Percentiles rank a stretch among this genome's conserved stretches.
These are phyloP conservation scores for Penicillium paxilli DNA, from an alignment of 495 filamentous ascomycete genomes.

Conservation along the genomic window DNA sequence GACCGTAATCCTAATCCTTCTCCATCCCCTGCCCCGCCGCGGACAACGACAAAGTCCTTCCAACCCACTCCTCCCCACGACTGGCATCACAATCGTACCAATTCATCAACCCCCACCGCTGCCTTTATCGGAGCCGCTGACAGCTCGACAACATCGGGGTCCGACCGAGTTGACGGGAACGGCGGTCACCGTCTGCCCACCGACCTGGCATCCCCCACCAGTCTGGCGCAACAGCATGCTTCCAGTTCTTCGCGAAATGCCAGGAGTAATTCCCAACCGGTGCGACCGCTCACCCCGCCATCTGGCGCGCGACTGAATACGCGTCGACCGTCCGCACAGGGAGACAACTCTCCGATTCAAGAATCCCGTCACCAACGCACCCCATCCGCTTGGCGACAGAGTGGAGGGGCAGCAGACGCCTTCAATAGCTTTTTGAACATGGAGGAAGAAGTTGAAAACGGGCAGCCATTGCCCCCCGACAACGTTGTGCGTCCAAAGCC, in stretches of 20 bases:
- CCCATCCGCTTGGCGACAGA: conserved; percentile 42
- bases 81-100: conserved; percentile 39
- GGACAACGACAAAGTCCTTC: conserved; percentile 25
- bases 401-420: conserved; percentile 42
- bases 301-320: conserved; percentile 36
- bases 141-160: conserved; percentile 32
- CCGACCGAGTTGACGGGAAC: conserved; percentile 40
- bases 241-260: conserved; percentile 42
- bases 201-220: conserved; percentile 31
- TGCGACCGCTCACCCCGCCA: conserved; percentile 46
- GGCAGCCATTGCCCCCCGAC: conserved; percentile 32
- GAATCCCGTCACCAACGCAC: conserved; percentile 35
- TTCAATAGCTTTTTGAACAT: conserved; percentile 49
- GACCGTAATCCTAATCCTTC: conserved; percentile 12
- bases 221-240: conserved; percentile 34
- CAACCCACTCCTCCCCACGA: conserved; percentile 25
- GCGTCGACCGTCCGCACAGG: conserved; percentile 32
- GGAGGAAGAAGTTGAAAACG: conserved; percentile 44
- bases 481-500: conserved; percentile 33
- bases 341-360: conserved; percentile 28
- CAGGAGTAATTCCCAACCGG: conserved; percentile 45
- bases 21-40: conserved; percentile 18
- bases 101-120: conserved; percentile 34
- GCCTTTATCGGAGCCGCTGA: conserved; percentile 35
- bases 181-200: conserved; percentile 35